Base-by-base conservation (phyloP, 768 basidiomycete species). In the Sarcodon sp. region DNA sequence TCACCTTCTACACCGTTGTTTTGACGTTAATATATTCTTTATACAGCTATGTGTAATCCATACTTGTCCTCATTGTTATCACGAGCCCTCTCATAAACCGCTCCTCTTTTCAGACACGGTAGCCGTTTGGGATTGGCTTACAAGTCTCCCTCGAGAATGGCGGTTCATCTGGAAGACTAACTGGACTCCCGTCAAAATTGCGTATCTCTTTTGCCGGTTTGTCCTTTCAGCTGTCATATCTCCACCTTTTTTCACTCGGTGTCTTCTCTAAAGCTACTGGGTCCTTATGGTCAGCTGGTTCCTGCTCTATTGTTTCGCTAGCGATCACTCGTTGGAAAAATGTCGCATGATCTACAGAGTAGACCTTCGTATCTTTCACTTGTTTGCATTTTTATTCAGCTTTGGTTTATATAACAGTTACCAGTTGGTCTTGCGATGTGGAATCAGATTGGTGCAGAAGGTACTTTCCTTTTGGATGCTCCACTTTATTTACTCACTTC, bases 361-460 rank as follows among this genome's bases (percentile, higher is more conserved):
- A 48, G 53, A 53, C 44, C 33, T 38, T 35, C n/a, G 33, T 33
- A 36, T 13, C 12, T 44, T 34, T 44, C 36, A 37, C 53, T 36
- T 50, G 32, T 13, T 39, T 35, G 44, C 15, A 43, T 46, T 16
- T n/a, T 35, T 47, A 35, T 46, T 39, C 15, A 43, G 12, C 13
- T 7, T 41, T 2, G 13, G 6, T 16, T 12, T 45, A 33, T 27
- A 49, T 16, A 48, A 44, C 53, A 87, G 85, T 77, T 87, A 46
- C 86, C 86, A 5, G 86, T 87, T 49, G 79, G 80, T 6, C 71
- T 88, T 44, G 84, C 84, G 13, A 82, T 87, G 78, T 87, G 84
- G 84, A 88, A 88, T 56, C 86, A 87, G 73, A 83, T 86, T 47
- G 80, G 82, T 41, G 83, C 84, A 43, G 83, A 87, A 67, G 79